Percentiles rank a stretch among this genome's conserved stretches.
Conservation (phyloP, 352 stramenopile species). For the Sclerospora graminicola region DNA sequence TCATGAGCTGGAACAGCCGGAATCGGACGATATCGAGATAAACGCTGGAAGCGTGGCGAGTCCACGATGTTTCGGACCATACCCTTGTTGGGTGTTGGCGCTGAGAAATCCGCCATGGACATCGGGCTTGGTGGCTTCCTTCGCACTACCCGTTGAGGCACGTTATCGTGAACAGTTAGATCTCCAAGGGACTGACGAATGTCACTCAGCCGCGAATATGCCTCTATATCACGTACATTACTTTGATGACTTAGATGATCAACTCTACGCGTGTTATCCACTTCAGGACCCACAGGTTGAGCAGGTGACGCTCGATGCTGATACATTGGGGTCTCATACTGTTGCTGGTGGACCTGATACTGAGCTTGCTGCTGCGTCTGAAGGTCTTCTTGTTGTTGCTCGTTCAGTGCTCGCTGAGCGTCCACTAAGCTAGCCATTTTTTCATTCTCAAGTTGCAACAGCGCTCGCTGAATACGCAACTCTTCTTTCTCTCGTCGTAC, state of each 20-base stretch:
- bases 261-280: background rate
- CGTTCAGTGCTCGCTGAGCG: constrained; percentile 41
- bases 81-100: constrained; percentile 14
- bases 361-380: constrained; percentile 23
- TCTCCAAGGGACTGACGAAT: constrained; percentile 16
- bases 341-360: constrained; percentile 16
- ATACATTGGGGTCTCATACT: constrained; percentile 11
- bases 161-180: constrained; percentile 14
- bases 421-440: constrained; percentile 56
- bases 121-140: constrained; percentile 34
- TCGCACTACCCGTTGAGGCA: constrained; percentile 10
- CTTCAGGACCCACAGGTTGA: constrained; percentile 10
- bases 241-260: constrained; percentile 1
- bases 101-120: constrained; percentile 56
- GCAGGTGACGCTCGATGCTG: constrained; percentile 12
- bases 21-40: constrained; percentile 24
- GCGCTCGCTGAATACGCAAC: constrained; percentile 48
- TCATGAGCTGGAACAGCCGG: constrained; percentile 10
- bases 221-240: constrained; percentile 3
- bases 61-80: constrained; percentile 17
- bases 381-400: constrained; percentile 45
- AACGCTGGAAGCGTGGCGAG: constrained; percentile 32
- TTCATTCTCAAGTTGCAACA: constrained; percentile 71
- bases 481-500: constrained; percentile 59
- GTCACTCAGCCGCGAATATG: constrained; percentile 18